Evolutionary conservation across 306 rosid species (phyloP), one percentile per base, ranked within the genome.

Genomic region (Fagus crenata): DNA sequence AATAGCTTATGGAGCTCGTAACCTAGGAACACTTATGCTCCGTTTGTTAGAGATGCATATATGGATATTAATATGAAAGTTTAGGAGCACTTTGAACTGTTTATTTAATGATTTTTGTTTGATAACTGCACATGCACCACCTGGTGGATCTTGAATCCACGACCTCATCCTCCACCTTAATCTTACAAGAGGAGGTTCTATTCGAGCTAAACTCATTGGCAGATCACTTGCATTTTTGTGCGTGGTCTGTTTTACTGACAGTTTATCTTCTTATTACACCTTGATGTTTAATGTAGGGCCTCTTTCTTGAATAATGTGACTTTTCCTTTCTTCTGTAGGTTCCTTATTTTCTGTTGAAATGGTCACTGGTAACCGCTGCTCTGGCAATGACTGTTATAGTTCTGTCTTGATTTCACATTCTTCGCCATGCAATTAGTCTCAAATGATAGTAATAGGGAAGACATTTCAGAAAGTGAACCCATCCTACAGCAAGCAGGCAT

Each of bases 401-500:
- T 67, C 80, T 70, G 75, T 81, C 84, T 81, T 90, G 80, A 85
- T 82, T 81, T 58, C 39, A 84, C 81, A 55, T 85, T 77, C 76
- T 77, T 71, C 93, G 83, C 89, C 76, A 95, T 95, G 99, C 97
- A 89, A 80, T 85, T 90, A 85, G 92, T 83, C 32, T 84, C 90
- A 61, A 88, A 92, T 84, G 88, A 88, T 84, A 74, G 81, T 87
- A 83, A 78, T 82, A 69, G 68, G 69, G 93, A 89, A 71, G 89
- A 87, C 68, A 82, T 71, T 83, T 86, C 89, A 53, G 97, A 92
- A 81, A 71, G 84, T 35, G 84, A 89, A 76, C 98, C 93, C 91
- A 90, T 95, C 87, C 87, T 95, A 83, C 78, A 83, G 77, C 97
- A 82, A 61, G 79, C 83, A 51, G 87, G 74, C 17, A 75, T 81